Conservation (phyloP, 108 stramenopile genomes). For the Pelagomonas calceolata region DNA sequence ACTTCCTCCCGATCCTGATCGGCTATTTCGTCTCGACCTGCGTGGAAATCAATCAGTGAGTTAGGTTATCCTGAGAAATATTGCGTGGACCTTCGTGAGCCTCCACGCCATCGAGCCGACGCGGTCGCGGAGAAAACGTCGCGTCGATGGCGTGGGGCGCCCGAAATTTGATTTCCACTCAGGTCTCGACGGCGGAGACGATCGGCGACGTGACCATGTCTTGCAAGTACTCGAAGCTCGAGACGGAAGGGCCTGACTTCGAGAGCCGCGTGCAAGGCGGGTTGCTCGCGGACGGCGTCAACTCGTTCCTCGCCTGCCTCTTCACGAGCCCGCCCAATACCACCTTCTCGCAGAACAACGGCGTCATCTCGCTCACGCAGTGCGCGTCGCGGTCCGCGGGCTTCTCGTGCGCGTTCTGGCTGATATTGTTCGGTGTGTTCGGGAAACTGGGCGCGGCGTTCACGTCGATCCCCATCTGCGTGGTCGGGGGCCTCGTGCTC, state of each 20-base stretch:
- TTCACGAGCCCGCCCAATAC: constrained; percentile 44
- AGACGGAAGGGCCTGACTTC: constrained; percentile 34
- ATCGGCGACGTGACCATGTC: constrained; percentile 56
- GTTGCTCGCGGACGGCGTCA: constrained; percentile 40
- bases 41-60: too few relatives aligned
- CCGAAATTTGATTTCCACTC: too few relatives aligned
- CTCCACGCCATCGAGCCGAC: too few relatives aligned
- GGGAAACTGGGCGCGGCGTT: constrained; percentile 60
- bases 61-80: too few relatives aligned
- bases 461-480: constrained; percentile 62
- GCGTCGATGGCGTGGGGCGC: too few relatives aligned
- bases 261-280: constrained; percentile 45
- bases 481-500: constrained; percentile 44
- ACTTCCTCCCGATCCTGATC: constrained; percentile 34
- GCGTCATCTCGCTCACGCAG: constrained; percentile 57
- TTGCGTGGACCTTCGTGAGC: too few relatives aligned
- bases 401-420: constrained; percentile 47
- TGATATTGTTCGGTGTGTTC: constrained; percentile 59
- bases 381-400: constrained; percentile 57
- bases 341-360: constrained; percentile 63
- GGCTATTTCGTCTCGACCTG: constrained; percentile 50
- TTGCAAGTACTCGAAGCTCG: constrained; percentile 43
- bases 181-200: constrained; percentile 61
- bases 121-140: too few relatives aligned
- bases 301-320: constrained; percentile 34